Conservation (phyloP, 192 early-diverging fungal genomes). For the Phycomyces nitens region DNA sequence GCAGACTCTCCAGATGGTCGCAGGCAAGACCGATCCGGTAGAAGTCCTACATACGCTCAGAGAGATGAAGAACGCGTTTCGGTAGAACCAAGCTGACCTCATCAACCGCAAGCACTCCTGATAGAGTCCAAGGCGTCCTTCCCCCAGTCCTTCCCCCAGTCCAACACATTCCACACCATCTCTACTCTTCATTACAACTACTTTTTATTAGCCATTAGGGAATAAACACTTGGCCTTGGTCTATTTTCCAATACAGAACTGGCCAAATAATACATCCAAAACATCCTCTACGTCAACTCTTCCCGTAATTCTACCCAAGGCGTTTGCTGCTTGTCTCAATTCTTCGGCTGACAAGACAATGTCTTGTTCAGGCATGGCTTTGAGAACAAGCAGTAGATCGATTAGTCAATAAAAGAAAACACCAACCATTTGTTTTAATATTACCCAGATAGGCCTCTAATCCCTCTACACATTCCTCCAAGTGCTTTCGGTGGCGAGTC, state of each 20-base stretch:
- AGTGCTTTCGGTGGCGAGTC: slow-evolving; percentile 61
- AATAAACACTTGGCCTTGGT: no score
- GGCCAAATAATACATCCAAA: slow-evolving; percentile 67
- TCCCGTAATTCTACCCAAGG: slow-evolving; percentile 71
- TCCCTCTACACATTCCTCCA: slow-evolving; percentile 48
- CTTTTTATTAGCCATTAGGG: no score
- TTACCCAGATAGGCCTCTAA: slow-evolving; percentile 47
- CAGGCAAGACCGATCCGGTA: slow-evolving; percentile 62
- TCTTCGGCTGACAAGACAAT: slow-evolving; percentile 75
- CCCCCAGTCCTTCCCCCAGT: no score
- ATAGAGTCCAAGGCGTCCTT: no score
- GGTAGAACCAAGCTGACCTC: neutral
- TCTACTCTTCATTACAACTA: no score
- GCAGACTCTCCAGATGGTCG: slow-evolving; percentile 53
- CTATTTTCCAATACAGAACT: slow-evolving; percentile 81
- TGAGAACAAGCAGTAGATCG: neutral
- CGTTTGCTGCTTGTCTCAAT: slow-evolving; percentile 56
- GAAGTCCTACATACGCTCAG: slow-evolving; percentile 77
- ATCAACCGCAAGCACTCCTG: no score
- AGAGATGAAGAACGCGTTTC: slow-evolving; percentile 68
- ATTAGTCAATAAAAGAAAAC: neutral
- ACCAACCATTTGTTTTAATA: neutral
- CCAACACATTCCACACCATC: no score
- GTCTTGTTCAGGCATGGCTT: slow-evolving; percentile 37
- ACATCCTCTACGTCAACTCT: slow-evolving; percentile 70